These are phyloP conservation scores for Penicillium sp. DNA, from an alignment of 2,329 filamentous ascomycete species.

Conservation along the genomic window DNA sequence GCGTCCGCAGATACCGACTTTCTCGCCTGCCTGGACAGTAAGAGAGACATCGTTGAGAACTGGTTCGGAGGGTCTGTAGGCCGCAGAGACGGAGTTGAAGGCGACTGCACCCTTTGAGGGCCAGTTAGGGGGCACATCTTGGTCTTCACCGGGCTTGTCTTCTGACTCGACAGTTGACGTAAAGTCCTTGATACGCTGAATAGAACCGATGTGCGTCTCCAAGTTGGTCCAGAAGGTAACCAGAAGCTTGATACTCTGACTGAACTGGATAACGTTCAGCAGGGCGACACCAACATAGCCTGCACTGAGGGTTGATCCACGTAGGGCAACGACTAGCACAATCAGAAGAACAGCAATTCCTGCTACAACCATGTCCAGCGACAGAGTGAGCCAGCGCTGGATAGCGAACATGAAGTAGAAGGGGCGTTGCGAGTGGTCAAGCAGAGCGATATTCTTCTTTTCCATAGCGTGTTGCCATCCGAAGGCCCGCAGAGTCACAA, in stretches of 20 bases:
- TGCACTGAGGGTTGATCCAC: slow-evolving; percentile 44
- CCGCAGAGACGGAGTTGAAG: slow-evolving; percentile 47
- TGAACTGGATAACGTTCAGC: slow-evolving; percentile 56
- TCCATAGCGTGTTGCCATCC: slow-evolving; percentile 52
- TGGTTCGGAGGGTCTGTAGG: slow-evolving; percentile 40
- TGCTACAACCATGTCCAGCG: slow-evolving; percentile 53
- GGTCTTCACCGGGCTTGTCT: slow-evolving; percentile 44
- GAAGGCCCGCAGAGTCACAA: slow-evolving; percentile 58
- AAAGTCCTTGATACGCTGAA: slow-evolving; percentile 57
- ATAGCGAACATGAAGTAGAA: slow-evolving; percentile 59
- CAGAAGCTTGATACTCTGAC: slow-evolving; percentile 52
- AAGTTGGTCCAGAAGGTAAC: slow-evolving; percentile 57
- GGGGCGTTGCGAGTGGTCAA: slow-evolving; percentile 57
- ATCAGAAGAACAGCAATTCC: slow-evolving; percentile 52
- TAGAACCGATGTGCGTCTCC: slow-evolving; percentile 59
- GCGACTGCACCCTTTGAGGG: slow-evolving; percentile 45
- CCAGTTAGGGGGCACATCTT: slow-evolving; percentile 43
- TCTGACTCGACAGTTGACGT: slow-evolving; percentile 47
- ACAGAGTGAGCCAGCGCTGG: slow-evolving; percentile 58
- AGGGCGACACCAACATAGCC: slow-evolving; percentile 56
- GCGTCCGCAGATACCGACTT: slow-evolving; percentile 44
- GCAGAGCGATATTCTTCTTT: slow-evolving; percentile 47
- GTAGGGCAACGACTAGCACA: slow-evolving; percentile 48
- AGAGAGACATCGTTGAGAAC: slow-evolving; percentile 51
- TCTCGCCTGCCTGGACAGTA: slow-evolving; percentile 44